Base-by-base conservation (phyloP, 2,329 filamentous ascomycete genomes). In the Alternaria rosae region DNA sequence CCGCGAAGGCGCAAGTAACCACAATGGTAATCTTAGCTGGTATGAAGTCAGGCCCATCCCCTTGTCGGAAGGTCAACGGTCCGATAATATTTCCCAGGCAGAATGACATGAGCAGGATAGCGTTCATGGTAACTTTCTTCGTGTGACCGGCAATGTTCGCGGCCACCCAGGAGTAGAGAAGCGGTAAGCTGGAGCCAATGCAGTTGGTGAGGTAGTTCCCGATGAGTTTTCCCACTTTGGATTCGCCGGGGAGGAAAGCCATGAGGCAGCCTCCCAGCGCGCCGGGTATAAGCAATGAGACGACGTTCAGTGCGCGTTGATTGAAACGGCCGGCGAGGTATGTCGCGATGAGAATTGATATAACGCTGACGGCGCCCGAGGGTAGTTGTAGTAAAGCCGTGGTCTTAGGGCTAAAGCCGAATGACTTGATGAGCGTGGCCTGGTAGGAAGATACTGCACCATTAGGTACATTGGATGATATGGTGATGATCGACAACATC, bases 91-190 rank as follows among this genome's bases (percentile, higher is more conserved):
- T 83, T 2, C 77, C 77, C 0, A 77, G 44, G 35, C 75, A 80
- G 53, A 79, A 87, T 0, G 82, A 83, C 65, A 79, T 75, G 59
- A 79, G 79, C 8, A 80, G 62, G 0, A 78, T 74, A 7, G 69
- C 74, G 26, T 87, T 88, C n/a, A 87, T 87, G 25, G 89, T 85
- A 47, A 89, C 86, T 71, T 90, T 76, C 65, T 78, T 78, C 9
- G 75, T 78, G 42, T 78, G 72, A 3, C 75, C 76, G 8, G 75
- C 75, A 4, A 72, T 69, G 66, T 86, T 86, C 38, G 82, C 82
- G 0, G 83, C 84, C 43, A 82, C 82, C 60, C 85, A 79, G 0
- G 76, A 73, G 30, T 79, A 74, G 1, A 74, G 67, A 8, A 75
- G 67, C 0, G 77, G 73, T 12, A 79, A 62, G 2, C 71, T 66